phyloP scores from a whole-genome alignment of 83 land plant species.

The Picea engelmannii region DNA sequence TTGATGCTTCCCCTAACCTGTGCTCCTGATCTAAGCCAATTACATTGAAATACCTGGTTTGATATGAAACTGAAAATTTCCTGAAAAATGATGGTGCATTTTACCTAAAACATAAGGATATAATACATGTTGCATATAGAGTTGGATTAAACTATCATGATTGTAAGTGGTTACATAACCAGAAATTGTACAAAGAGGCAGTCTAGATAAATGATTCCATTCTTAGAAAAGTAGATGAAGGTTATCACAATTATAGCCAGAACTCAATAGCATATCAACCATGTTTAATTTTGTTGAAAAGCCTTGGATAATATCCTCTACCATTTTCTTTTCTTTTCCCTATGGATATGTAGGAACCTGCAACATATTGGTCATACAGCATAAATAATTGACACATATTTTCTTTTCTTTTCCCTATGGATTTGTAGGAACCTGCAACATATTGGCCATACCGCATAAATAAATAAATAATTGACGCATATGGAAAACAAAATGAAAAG shows the following conservation, averaged over 20 bases:
- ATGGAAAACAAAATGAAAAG: not conserved
- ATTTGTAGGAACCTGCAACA: no score
- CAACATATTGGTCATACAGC: not conserved
- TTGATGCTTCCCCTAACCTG: conserved; percentile 84
- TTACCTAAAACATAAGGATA: not conserved
- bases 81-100: not conserved
- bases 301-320: conserved; percentile 84
- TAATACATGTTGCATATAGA: not conserved
- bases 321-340: conserved; percentile 93
- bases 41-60: conserved; percentile 83
- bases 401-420: no score
- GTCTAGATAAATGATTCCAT: conserved; percentile 3
- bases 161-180: not conserved
- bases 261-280: conserved; percentile 84
- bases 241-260: not conserved
- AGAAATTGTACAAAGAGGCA: not conserved
- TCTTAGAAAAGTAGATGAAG: not conserved
- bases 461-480: no score
- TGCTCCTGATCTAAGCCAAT: conserved; percentile 92
- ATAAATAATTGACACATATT: not conserved
- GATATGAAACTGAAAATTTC: not conserved
- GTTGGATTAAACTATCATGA: not conserved
- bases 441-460: no score
- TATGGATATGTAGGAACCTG: conserved; percentile 89
- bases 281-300: conserved; percentile 64